Conservation (phyloP, 75 land plant genomes). For the Sequoia sempervirens region DNA sequence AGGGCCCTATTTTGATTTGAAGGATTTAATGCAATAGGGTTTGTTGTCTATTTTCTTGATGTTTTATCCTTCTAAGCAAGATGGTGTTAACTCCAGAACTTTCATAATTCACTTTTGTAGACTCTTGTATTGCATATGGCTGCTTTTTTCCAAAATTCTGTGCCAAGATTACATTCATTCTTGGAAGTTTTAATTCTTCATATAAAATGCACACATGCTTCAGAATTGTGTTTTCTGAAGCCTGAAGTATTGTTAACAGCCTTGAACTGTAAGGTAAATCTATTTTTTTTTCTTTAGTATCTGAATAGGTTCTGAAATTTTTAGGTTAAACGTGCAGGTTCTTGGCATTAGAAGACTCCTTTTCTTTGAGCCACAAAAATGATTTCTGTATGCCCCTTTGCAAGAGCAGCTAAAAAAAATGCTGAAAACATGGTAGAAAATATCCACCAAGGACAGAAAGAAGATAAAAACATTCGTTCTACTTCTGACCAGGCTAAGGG, state of each 20-base stretch:
- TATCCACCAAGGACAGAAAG: not conserved
- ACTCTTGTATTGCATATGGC: not conserved
- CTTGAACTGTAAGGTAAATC: not conserved
- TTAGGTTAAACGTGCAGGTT: not conserved
- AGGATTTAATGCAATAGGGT: not conserved
- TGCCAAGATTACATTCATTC: not conserved
- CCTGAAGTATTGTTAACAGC: not conserved
- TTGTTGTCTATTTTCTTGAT: not conserved
- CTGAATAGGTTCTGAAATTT: not conserved
- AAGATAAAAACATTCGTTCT: conserved; percentile 2
- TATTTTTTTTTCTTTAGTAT: not conserved
- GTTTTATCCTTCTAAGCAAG: not conserved
- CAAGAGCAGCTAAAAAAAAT: conserved; percentile 13
- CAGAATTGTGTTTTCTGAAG: not conserved
- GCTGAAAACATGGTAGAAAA: conserved; percentile 17
- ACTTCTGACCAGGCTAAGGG: conserved; percentile 12
- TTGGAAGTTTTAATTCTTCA: not conserved
- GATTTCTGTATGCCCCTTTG: conserved; percentile 48
- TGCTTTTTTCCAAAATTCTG: not conserved
- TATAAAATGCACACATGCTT: not conserved
- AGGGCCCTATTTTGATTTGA: no score
- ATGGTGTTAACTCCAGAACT: not conserved
- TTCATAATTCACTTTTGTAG: not conserved
- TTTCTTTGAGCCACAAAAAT: conserved; percentile 9
- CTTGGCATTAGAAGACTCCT: not conserved